Evolutionary conservation across 805 yeast genomes (phyloP).

Genomic region (Torulaspora gathmanii): DNA sequence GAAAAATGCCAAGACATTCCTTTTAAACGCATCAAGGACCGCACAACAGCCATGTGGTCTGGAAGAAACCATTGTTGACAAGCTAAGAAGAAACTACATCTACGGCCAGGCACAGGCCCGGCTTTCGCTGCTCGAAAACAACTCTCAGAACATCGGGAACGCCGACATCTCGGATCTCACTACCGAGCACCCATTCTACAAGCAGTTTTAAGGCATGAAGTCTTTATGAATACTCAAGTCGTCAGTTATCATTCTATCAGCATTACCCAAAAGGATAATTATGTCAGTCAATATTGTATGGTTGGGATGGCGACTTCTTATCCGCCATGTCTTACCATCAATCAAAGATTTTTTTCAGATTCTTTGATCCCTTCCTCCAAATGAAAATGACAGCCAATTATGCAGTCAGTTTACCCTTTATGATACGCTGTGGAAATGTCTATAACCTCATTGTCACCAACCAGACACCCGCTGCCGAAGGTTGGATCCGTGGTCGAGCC

Average conservation of each 20-base stretch:
- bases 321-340: no score
- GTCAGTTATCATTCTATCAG: no score
- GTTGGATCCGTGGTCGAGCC: not conserved
- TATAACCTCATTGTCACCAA: not conserved
- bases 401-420: not conserved
- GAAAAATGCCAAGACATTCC: conserved; percentile 26
- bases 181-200: conserved; percentile 25
- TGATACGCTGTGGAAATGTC: not conserved
- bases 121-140: conserved; percentile 14
- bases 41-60: conserved; percentile 31
- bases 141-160: not conserved
- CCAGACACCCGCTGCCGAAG: not conserved
- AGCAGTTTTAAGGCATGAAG: not conserved
- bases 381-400: not conserved
- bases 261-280: no score
- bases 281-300: no score
- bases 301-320: no score
- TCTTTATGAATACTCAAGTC: not conserved
- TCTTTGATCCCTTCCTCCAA: no score
- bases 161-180: conserved; percentile 14
- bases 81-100: conserved; percentile 29
- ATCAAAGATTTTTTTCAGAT: no score
- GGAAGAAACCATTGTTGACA: conserved; percentile 30
- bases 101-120: conserved; percentile 24
- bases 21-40: conserved; percentile 24